Base-by-base conservation (phyloP, 139 green algal genomes). In the Micractinium sp. region DNA sequence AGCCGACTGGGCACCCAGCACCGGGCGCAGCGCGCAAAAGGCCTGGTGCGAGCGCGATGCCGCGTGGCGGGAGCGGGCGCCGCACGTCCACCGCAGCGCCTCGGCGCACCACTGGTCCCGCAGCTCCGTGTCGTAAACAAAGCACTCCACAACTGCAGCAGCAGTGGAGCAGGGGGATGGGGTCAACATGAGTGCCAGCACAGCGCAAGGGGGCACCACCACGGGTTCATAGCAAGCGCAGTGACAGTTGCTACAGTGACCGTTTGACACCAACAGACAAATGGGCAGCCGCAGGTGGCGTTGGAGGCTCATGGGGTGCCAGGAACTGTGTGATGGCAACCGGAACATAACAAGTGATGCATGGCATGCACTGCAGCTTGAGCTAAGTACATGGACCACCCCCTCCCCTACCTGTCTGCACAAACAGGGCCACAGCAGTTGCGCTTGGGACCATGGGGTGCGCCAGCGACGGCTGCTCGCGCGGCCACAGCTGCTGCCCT, bases 31-130 rank as follows among this genome's bases (percentile, higher is more conserved):
- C 33, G 96, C 94, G 1, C 97, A 94, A 82, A 96, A 97, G 29
- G 96, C 93, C 93, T 98, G 96, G 86, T 96, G 95, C 3, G 95
- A 97, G 69, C 97, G 87, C 39, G 92, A 92, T 7, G 95, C 92
- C 1, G 95, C 81, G 85, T 98, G 95, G 33, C 94, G 91, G 35
- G 87, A 95, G 33, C 74, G 80, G 29, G 87, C 93, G 93, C 83
- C 96, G 89, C 85, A 95, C 31, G 90, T 93, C 97, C 97, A 99
- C 2, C 95, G 93, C 38, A 98, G 86, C 0, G 97, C 95, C 84
- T 98, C 94, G 22, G 90, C 92, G n/a, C 91, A 94, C 97, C 97
- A 99, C 15, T 87, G 90, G 87, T 93, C 94, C 35, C 89, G 81
- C 75, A 98, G 90, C 9, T 93, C 92, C 12, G 85, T 73, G 90